Base-by-base conservation (phyloP, 2,329 filamentous ascomycete genomes). In the Scedosporium aurantiacum region DNA sequence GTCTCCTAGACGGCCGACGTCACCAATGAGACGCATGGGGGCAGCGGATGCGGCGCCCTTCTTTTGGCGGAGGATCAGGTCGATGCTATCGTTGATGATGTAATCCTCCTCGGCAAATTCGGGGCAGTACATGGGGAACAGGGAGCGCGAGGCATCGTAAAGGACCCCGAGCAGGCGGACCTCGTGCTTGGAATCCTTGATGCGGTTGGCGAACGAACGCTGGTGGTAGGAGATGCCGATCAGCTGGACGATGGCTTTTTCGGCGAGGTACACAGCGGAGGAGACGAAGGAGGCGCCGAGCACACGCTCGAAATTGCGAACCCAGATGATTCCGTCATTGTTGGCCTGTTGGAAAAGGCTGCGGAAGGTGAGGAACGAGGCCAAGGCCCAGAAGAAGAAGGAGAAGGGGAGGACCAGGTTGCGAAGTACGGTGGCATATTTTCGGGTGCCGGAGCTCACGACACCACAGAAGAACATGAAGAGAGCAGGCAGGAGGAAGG, bases 61-160 rank as follows among this genome's bases (percentile, higher is more conserved):
- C 67, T 82, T 84, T 63, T 80, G 82, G 16, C 80, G 77, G 18
- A 90, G 77, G 65, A 84, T 80, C 55, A 90, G 77, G 68, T 91
- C 84, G 69, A 91, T 84, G 63, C 86, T 89, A 74, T 96, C 91
- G 69, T 89, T 90, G 71, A 99, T 97, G 68, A 91, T 80, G 70
- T 92, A 89, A 73, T 99, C 94, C 71, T 97, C 94, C 25, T 97
- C 90, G 18, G 82, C 80, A 68, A 99, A 97, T 68, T 97, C 93
- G 25, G 79, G 81, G 74, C 91, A 96, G 76, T 96, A 96, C 75
- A 91, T 88, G 27, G 94, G 94, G 70, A 97, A 99, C 58, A 97
- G 79, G 4, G 85, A 82, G 60, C 91, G 83, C 2, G 93, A 97
- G 21, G 92, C 91, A 65, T 97, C 92, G 72, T 95, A 97, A 61